phyloP scores from a whole-genome alignment of 495 filamentous ascomycete species.

The Aspergillus sclerotiicarbonarius region DNA sequence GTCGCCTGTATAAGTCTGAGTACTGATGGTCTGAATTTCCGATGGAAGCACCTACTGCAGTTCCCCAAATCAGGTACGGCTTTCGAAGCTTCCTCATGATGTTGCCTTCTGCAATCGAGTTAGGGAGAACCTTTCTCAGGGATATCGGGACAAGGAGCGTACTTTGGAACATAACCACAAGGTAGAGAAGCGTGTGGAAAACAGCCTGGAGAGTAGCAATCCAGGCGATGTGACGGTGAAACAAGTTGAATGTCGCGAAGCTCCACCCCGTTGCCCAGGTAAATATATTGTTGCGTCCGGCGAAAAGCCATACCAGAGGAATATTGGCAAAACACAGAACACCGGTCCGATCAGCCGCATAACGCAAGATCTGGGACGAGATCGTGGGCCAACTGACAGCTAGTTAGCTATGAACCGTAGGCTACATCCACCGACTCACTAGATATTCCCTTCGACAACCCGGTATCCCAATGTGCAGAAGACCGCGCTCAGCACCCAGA shows the following conservation, averaged over 20 bases:
- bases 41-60: conserved; percentile 23
- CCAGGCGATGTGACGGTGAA: conserved; percentile 57
- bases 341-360: conserved; percentile 52
- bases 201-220: conserved; percentile 52
- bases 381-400: conserved; percentile 33
- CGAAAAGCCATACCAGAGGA: conserved; percentile 51
- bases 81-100: conserved; percentile 32
- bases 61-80: conserved; percentile 38
- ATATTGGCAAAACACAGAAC: conserved; percentile 52
- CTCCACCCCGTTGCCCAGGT: conserved; percentile 56
- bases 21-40: neutral
- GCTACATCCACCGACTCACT: conserved; percentile 25
- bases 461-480: conserved; percentile 38
- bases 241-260: conserved; percentile 51
- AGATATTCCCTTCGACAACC: conserved; percentile 36
- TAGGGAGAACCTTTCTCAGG: neutral
- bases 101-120: conserved; percentile 25
- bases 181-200: conserved; percentile 41
- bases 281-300: conserved; percentile 55
- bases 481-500: conserved; percentile 40
- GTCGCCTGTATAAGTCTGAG: conserved; percentile 38
- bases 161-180: conserved; percentile 33
- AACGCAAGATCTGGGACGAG: conserved; percentile 35
- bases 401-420: conserved; percentile 13
- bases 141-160: conserved; percentile 13